phyloP scores from a whole-genome alignment of 139 green algal genomes.

The Penium margaritaceum region DNA sequence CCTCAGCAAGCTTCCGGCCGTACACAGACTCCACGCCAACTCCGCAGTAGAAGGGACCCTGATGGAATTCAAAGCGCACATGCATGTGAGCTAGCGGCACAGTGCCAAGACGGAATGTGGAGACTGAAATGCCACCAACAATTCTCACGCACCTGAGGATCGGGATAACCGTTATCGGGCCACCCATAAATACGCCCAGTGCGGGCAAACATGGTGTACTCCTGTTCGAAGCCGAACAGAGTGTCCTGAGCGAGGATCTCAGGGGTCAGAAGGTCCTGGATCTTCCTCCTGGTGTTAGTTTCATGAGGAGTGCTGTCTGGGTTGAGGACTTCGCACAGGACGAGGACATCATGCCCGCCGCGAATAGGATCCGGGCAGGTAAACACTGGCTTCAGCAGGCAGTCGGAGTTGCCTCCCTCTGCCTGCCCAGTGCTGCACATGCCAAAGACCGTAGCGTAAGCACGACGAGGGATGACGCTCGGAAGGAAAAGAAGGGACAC shows the following conservation, averaged over 20 bases:
- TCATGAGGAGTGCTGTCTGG: constrained; percentile 65
- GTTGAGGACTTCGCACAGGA: constrained; percentile 73
- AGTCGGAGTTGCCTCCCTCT: constrained; percentile 82
- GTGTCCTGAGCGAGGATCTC: constrained; percentile 60
- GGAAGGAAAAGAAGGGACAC: background rate
- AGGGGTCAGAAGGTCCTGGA: constrained; percentile 62
- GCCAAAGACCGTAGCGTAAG: background rate
- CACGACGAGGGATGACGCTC: background rate
- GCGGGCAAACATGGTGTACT: constrained; percentile 94
- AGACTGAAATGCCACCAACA: no score
- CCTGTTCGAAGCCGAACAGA: constrained; percentile 90
- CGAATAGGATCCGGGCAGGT: constrained; percentile 81
- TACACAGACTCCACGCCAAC: constrained; percentile 72
- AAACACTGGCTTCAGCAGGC: constrained; percentile 77
- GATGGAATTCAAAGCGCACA: no score
- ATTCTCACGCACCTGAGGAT: constrained; percentile 58
- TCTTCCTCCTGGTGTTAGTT: constrained; percentile 75
- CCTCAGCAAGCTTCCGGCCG: constrained; percentile 84
- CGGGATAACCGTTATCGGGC: constrained; percentile 76
- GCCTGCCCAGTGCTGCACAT: constrained; percentile 67
- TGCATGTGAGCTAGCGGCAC: no score
- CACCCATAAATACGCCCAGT: constrained; percentile 80
- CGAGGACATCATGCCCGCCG: constrained; percentile 74
- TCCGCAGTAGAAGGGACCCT: constrained; percentile 97
- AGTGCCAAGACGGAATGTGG: no score